These are phyloP conservation scores for Mucor irregularis DNA, from an alignment of 371 early-diverging fungal species.

Conservation along the genomic window DNA sequence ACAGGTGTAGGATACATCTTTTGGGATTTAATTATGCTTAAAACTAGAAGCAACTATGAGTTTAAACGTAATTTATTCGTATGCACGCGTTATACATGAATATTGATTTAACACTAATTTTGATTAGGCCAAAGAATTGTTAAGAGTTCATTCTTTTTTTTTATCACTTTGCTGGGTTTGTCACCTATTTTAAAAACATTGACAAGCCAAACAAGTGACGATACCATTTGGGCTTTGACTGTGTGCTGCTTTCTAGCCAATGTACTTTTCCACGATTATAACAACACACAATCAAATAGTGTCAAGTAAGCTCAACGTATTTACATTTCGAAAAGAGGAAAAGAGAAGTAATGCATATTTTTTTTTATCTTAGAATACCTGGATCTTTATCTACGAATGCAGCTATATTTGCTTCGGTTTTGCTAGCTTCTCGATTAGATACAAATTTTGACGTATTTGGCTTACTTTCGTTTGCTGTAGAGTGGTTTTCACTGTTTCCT, in stretches of 20 bases:
- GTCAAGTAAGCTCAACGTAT: constrained; percentile 49
- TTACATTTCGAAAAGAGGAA: not conserved
- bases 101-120: too few relatives aligned
- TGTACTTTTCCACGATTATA: constrained; percentile 89
- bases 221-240: constrained; percentile 94
- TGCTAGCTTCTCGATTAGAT: constrained; percentile 87
- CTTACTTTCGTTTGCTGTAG: constrained; percentile 84
- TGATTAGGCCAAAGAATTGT: constrained; percentile 62
- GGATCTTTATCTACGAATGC: constrained; percentile 94
- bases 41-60: constrained; percentile 45
- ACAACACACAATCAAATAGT: constrained; percentile 43
- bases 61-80: constrained; percentile 63
- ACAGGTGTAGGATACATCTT: constrained; percentile 67
- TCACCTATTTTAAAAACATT: constrained; percentile 92
- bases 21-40: constrained; percentile 64
- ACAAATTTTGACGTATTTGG: constrained; percentile 89
- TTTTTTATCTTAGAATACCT: constrained; percentile 65
- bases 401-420: constrained; percentile 92
- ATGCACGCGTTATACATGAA: too few relatives aligned
- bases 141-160: constrained; percentile 78
- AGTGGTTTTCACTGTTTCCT: constrained; percentile 93
- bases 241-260: constrained; percentile 82
- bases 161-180: constrained; percentile 78
- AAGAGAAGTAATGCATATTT: not conserved
- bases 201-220: constrained; percentile 87